These are phyloP conservation scores for Pichia sp. DNA, from an alignment of 1,139 yeast species.

Conservation along the genomic window DNA sequence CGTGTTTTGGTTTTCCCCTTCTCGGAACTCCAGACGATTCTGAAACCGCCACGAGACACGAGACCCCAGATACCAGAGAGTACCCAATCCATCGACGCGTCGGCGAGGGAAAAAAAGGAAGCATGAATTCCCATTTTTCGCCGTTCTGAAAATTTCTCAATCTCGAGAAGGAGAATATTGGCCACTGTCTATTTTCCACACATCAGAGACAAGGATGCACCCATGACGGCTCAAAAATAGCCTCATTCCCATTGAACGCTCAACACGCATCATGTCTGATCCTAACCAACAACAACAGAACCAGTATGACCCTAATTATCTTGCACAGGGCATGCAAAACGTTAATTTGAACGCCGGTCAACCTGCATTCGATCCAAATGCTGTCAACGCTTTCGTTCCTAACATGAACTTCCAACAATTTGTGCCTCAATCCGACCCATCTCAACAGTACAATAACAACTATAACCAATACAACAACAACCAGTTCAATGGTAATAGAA, in stretches of 20 bases:
- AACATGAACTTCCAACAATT: slow-evolving; percentile 25
- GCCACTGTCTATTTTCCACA: no score
- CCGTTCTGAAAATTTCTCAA: neutral
- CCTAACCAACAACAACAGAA: slow-evolving; percentile 22
- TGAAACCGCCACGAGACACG: neutral
- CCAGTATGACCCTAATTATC: slow-evolving; percentile 42
- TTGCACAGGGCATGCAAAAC: slow-evolving; percentile 50
- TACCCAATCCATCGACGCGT: neutral
- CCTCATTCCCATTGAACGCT: neutral
- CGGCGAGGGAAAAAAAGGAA: neutral
- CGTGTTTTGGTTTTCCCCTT: slow-evolving; percentile 7
- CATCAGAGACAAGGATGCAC: no score
- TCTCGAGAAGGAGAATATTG: slow-evolving; percentile 16
- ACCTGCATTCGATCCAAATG: slow-evolving; percentile 34
- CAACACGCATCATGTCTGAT: slow-evolving; percentile 36
- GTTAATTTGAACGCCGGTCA: slow-evolving; percentile 26
- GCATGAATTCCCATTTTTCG: neutral
- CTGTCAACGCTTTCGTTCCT: slow-evolving; percentile 40
- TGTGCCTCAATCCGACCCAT: slow-evolving; percentile 22
- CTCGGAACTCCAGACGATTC: slow-evolving; percentile 1
- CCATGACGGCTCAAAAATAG: neutral
- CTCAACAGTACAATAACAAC: slow-evolving; percentile 21
- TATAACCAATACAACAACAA: slow-evolving; percentile 21
- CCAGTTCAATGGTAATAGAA: slow-evolving; percentile 12
- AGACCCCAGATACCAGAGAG: neutral